Evolutionary conservation across 1,284 basidiomycete genomes (phyloP).

Genomic region (Fomitopsis palustris): DNA sequence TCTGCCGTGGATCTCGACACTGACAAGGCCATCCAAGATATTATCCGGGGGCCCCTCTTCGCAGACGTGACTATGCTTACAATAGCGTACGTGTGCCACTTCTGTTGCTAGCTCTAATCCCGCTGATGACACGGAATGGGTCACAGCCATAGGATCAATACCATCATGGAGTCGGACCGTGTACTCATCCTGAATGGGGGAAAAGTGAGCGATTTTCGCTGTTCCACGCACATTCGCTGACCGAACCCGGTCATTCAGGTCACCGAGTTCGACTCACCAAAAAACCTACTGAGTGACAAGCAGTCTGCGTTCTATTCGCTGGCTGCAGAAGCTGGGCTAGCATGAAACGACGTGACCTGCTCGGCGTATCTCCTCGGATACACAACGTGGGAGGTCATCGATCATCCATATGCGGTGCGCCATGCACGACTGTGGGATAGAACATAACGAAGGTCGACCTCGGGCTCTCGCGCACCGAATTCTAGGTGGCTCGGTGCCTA

Average conservation of each 20-base stretch:
- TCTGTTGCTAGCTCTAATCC: background rate
- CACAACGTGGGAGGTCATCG: background rate
- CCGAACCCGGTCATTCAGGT: constrained; percentile 32
- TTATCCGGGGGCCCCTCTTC: constrained; percentile 72
- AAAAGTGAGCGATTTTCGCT: constrained; percentile 37
- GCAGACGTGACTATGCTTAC: constrained; percentile 77
- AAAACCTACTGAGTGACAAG: constrained; percentile 53
- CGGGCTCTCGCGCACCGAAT: background rate
- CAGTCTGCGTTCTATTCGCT: constrained; percentile 54
- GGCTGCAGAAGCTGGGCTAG: constrained; percentile 54
- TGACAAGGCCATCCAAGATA: constrained; percentile 81
- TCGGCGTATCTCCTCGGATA: background rate
- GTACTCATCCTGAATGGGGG: constrained; percentile 86
- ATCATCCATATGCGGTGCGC: background rate
- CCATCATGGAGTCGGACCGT: constrained; percentile 84
- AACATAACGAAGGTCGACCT: background rate
- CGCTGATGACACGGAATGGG: background rate
- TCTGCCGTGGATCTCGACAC: constrained; percentile 90
- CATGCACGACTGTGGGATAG: background rate
- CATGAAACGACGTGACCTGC: constrained; percentile 1
- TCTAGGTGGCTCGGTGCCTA: background rate
- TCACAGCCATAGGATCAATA: constrained; percentile 81
- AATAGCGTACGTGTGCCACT: constrained; percentile 57
- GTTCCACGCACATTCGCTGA: background rate
- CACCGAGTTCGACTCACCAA: constrained; percentile 73